Evolutionary conservation across 1,284 basidiomycete species (phyloP), one percentile per base, ranked within the genome.

Genomic region (Filobasidium uniguttulatum): DNA sequence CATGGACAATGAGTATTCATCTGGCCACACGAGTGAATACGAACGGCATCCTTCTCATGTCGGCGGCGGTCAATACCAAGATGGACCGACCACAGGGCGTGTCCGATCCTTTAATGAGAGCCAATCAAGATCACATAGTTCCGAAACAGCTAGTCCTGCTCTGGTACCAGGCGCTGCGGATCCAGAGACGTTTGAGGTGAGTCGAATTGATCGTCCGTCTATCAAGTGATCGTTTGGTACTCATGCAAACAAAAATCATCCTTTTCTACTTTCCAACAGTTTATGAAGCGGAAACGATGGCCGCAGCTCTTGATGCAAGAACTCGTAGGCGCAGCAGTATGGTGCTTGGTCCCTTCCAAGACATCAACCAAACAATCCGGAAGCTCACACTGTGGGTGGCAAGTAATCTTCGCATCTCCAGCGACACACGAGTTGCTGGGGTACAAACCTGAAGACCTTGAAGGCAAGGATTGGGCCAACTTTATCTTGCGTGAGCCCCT

Each of bases 281-380:
- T 69, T 50, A 66, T 64, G 26, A 52, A 63, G 46, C 55, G 67
- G 17, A 69, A 69, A 55, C 53, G 55, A 53, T 69, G 67, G 67
- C 64, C 65, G n/a, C 61, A 66, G 44, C 53, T 69, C 17, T 52
- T 69, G 4, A 47, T 69, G 34, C 61, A 65, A 49, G 67, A 69
- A 51, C 56, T 69, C 5, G 58, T 62, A 0, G 65, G 64, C 12
- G 58, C 62, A 3, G 60, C 63, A 3, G 52, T 66, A 23, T 63
- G 67, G 52, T 67, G 63, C 51, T 43, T 68, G 46, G 61, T 64
- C 34, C 67, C 67, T 3, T 55, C 49, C 31, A 23, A 52, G 36
- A 36, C 41, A 5, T 23, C 17, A n/a, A 29, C 40, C 4, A 23
- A 43, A 26, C 26, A 23, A 3, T 23, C 25, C 15, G 40, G 40